Conservation (phyloP, 352 stramenopile genomes). For the Blastocystis sp. region DNA sequence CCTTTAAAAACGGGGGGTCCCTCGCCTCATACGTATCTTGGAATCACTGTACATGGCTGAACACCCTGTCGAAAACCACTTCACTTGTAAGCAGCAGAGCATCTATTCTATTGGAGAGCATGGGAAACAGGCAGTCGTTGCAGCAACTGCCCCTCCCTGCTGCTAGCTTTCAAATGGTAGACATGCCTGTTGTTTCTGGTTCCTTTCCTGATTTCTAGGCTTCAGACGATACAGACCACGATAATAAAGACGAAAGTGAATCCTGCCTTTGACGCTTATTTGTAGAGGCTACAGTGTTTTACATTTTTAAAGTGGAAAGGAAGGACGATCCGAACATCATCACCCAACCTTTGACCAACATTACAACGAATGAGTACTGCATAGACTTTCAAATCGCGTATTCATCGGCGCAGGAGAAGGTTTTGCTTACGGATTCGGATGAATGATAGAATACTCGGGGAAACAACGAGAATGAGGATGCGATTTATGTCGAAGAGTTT, state of each 20-base stretch:
- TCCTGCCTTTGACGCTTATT: neutral
- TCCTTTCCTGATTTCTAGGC: neutral
- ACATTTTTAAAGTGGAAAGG: constrained; percentile 41
- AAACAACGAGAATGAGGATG: constrained; percentile 44
- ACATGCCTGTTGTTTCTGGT: neutral
- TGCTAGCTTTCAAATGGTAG: constrained; percentile 52
- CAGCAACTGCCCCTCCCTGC: neutral
- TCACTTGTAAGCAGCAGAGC: neutral
- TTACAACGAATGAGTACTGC: constrained; percentile 54
- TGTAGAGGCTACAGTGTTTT: constrained; percentile 53
- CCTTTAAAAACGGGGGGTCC: no score
- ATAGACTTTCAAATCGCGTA: constrained; percentile 51
- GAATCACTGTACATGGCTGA: no score
- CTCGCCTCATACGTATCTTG: no score
- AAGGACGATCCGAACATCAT: constrained; percentile 45
- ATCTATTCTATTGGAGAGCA: neutral
- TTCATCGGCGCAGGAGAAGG: constrained; percentile 32
- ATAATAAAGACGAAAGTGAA: constrained; percentile 35
- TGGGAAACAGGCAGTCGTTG: neutral
- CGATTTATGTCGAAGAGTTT: constrained; percentile 30
- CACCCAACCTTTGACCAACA: constrained; percentile 1
- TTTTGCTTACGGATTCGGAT: neutral
- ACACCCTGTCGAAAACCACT: no score
- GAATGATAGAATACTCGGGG: constrained; percentile 31
- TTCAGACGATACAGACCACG: neutral